Conservation (phyloP, 805 yeast species). For the Saccharomycopsis sp. region DNA sequence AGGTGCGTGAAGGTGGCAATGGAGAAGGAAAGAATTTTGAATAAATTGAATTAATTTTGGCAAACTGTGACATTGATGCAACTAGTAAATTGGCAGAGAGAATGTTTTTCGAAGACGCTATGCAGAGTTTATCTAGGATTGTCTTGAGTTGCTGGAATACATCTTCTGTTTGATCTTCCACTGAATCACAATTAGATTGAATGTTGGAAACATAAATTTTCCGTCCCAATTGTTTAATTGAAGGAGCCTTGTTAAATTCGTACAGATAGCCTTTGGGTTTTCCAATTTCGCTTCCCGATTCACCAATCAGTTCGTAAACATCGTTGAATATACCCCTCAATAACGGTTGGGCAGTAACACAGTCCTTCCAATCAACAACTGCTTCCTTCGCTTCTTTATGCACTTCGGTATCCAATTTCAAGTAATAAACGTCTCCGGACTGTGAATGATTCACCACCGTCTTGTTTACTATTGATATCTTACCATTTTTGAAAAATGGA, state of each 20-base stretch:
- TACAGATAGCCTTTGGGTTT: too few species aligned
- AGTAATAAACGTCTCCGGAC: conserved; percentile 62
- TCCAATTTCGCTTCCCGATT: too few species aligned
- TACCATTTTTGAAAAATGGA: conserved; percentile 63
- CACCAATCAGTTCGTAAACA: conserved; percentile 23
- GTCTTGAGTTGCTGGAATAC: conserved; percentile 40
- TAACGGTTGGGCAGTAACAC: not conserved
- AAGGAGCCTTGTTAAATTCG: too few species aligned
- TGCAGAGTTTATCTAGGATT: conserved; percentile 28
- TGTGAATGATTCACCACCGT: conserved; percentile 40
- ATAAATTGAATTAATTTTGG: conserved; percentile 55
- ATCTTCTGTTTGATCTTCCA: conserved; percentile 41
- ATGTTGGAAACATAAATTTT: conserved; percentile 41
- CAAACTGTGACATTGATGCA: conserved; percentile 58
- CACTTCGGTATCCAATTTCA: conserved; percentile 38
- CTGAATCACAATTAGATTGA: conserved; percentile 25
- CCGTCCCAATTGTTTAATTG: conserved; percentile 4
- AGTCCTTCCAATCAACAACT: conserved; percentile 31
- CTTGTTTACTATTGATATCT: conserved; percentile 35
- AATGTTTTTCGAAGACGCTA: conserved; percentile 20
- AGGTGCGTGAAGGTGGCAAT: conserved; percentile 83
- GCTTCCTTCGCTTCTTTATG: conserved; percentile 29
- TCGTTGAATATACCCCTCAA: conserved; percentile 29
- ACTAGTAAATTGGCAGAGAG: conserved; percentile 43
- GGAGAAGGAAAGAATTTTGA: conserved; percentile 46